Evolutionary conservation across 2,329 filamentous ascomycete species (phyloP).

Genomic region (Penicillium sclerotigenum): DNA sequence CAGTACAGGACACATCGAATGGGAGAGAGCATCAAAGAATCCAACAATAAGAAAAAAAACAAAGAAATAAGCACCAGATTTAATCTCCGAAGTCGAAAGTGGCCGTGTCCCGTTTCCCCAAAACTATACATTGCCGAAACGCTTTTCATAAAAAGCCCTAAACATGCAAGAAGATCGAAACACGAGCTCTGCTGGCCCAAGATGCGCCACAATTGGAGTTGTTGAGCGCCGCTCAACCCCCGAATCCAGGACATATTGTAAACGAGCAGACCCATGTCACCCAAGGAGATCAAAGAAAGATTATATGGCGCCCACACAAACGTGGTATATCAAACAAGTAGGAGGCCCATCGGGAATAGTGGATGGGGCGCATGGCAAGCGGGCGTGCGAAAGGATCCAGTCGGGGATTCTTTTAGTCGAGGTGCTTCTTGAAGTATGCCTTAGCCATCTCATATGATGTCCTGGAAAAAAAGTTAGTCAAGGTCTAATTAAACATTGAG

Average conservation of each 20-base stretch:
- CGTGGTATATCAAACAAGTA: conserved; percentile 13
- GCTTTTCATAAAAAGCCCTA: conserved; percentile 17
- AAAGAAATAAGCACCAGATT: conserved; percentile 6
- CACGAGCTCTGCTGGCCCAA: conserved; percentile 2
- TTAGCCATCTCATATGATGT: conserved; percentile 67
- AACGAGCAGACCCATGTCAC: conserved; percentile 13
- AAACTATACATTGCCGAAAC: conserved; percentile 27
- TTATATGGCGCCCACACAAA: conserved; percentile 10
- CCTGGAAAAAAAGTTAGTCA: conserved; percentile 39
- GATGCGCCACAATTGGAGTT: conserved; percentile 8
- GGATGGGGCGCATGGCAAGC: conserved; percentile 7
- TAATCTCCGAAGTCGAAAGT: conserved; percentile 12
- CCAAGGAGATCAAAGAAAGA: conserved; percentile 13
- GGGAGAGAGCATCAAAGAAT: conserved; percentile 8
- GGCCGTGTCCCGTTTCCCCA: conserved; percentile 7
- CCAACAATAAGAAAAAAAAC: conserved; percentile 4
- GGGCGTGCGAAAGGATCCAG: background rate
- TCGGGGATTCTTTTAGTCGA: conserved; percentile 17
- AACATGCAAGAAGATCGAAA: conserved; percentile 20
- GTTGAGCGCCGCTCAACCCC: conserved; percentile 12
- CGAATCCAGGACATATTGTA: conserved; percentile 6
- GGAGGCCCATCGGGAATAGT: conserved; percentile 1
- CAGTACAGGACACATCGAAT: conserved; percentile 15
- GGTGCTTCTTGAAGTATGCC: conserved; percentile 59
- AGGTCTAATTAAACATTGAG: background rate